These are phyloP conservation scores for Ramularia collo-cygni DNA, from an alignment of 2,329 filamentous ascomycete genomes.

Conservation along the genomic window DNA sequence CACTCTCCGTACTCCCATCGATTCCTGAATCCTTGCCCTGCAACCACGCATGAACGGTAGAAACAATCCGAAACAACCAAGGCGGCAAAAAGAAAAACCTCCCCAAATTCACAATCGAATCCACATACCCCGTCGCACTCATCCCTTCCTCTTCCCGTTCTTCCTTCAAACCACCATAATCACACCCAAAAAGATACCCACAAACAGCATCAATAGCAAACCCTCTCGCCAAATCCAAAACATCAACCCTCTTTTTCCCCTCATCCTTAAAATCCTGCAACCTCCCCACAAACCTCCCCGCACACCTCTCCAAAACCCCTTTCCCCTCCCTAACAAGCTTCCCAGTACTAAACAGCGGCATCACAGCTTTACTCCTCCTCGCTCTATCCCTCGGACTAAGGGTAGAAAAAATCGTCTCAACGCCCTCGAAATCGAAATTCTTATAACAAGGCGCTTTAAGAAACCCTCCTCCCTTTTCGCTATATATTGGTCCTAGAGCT, in stretches of 20 bases:
- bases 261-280: conserved; percentile 23
- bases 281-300: conserved; percentile 37
- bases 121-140: conserved; percentile 45
- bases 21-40: conserved; percentile 30
- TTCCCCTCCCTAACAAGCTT: conserved; percentile 32
- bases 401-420: conserved; percentile 48
- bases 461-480: conserved; percentile 48
- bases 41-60: conserved; percentile 32
- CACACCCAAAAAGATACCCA: conserved; percentile 46
- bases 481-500: conserved; percentile 46
- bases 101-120: conserved; percentile 49
- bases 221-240: conserved; percentile 44
- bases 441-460: conserved; percentile 45
- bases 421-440: conserved; percentile 53
- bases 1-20: conserved; percentile 31
- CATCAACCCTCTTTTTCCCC: conserved; percentile 30
- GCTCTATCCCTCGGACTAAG: conserved; percentile 37
- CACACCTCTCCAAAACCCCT: conserved; percentile 33
- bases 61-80: conserved; percentile 34
- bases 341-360: conserved; percentile 44
- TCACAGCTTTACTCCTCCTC: conserved; percentile 44
- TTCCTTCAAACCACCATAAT: conserved; percentile 45
- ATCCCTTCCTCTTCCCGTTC: conserved; percentile 18
- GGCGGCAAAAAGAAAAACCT: conserved; percentile 49
- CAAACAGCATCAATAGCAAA: conserved; percentile 50